Base-by-base conservation (phyloP, 176 grass and related monocot species). In the Triticum monococcum region DNA sequence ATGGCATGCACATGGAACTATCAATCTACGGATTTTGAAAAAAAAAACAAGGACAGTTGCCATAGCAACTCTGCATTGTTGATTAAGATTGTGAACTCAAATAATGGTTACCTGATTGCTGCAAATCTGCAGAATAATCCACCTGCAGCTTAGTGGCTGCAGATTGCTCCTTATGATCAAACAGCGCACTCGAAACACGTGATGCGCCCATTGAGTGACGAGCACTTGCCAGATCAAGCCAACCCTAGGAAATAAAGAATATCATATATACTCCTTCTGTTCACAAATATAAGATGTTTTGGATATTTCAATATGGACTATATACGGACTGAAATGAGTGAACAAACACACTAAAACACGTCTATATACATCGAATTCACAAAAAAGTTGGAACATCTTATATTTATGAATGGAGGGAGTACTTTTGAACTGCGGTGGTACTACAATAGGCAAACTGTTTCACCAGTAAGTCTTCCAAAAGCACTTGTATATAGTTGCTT, bases 201-300 rank as follows among this genome's bases (percentile, higher is more conserved):
- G 93, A 87, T 40, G 92, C 68, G 25, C 96, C 91, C 96, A 95
- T 95, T 14, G 91, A 98, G 61, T 98, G 96, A 24, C 93, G 93
- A 78, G 93, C 96, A 84, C 91, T 89, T 36, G 93, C 96, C 73
- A 98, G 73, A 87, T 98, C 96, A 36, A 98, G 70, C 93, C 93
- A 98, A 12, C 96, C 96, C 96, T 97, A 26, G 22, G 54, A 84
- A 81, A 77, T 20, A 80, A 79, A 65, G 4, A 17, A 63, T 1
- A 16, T 4, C 52, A 5, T n/a, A n/a, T n/a, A n/a, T n/a, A n/a
- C n/a, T n/a, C n/a, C n/a, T n/a, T n/a, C n/a, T n/a, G n/a, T n/a
- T n/a, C n/a, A n/a, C n/a, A n/a, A n/a, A n/a, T n/a, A n/a, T n/a
- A n/a, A n/a, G n/a, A n/a, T n/a, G n/a, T n/a, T n/a, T n/a, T n/a